These are phyloP conservation scores for Sarcomyxa edulis DNA, from an alignment of 768 basidiomycete species.

Conservation along the genomic window DNA sequence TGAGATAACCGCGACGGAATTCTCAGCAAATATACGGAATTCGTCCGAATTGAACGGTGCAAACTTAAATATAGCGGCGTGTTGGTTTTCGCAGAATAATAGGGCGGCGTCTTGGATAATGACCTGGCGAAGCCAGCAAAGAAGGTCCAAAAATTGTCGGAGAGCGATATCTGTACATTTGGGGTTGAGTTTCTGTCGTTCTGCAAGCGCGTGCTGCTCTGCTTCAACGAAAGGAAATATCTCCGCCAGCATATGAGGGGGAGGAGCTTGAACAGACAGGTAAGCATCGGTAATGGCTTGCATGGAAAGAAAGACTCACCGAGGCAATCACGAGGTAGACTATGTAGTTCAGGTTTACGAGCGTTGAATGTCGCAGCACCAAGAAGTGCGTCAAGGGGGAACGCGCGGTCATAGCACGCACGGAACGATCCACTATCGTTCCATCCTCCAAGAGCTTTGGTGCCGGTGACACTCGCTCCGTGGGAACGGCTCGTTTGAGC, in stretches of 20 bases:
- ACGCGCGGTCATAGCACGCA: conserved; percentile 22
- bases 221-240: conserved; percentile 24
- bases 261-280: conserved; percentile 14
- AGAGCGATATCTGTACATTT: conserved; percentile 19
- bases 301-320: conserved; percentile 15
- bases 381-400: conserved; percentile 23
- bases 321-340: conserved; percentile 14
- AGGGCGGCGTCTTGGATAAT: conserved; percentile 29
- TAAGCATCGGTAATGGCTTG: not conserved
- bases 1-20: conserved; percentile 7
- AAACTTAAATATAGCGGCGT: conserved; percentile 16
- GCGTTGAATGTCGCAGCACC: conserved; percentile 25
- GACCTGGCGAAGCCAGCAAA: conserved; percentile 19
- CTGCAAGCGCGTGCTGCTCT: conserved; percentile 10
- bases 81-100: conserved; percentile 16
- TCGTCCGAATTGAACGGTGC: conserved; percentile 18
- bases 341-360: conserved; percentile 18
- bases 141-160: conserved; percentile 18
- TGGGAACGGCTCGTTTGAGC: conserved; percentile 22
- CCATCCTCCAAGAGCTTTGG: conserved; percentile 28
- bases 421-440: conserved; percentile 18
- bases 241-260: conserved; percentile 7
- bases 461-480: conserved; percentile 18
- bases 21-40: conserved; percentile 16
- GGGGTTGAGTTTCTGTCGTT: not conserved